These are phyloP conservation scores for Nothopassalora personata DNA, from an alignment of 2,329 filamentous ascomycete species.

Conservation along the genomic window DNA sequence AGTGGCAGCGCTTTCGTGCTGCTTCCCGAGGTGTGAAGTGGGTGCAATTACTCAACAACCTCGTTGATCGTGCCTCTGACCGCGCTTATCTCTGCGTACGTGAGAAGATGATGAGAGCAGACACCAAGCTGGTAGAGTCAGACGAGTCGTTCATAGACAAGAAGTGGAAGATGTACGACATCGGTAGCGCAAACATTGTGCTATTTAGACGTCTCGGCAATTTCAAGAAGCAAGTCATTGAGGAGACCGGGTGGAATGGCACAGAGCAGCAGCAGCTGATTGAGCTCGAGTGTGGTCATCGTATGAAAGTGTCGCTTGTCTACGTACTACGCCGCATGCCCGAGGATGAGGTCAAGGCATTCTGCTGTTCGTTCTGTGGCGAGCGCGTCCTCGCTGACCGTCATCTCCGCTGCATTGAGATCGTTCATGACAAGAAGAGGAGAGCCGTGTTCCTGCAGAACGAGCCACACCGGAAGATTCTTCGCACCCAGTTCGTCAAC, in stretches of 20 bases:
- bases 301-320: background rate
- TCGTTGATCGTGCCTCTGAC: background rate
- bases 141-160: background rate
- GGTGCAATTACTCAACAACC: background rate
- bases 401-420: background rate
- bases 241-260: background rate
- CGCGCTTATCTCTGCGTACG: background rate
- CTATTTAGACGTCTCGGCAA: background rate
- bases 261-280: background rate
- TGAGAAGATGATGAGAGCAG: background rate
- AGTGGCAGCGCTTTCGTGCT: background rate
- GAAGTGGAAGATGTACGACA: background rate
- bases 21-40: background rate
- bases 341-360: background rate
- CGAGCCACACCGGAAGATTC: background rate
- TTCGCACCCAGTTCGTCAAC: background rate
- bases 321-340: background rate
- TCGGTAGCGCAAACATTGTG: background rate
- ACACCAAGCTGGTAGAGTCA: background rate
- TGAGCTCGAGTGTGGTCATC: background rate
- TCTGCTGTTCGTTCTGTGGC: background rate
- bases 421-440: background rate
- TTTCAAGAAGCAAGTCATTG: background rate
- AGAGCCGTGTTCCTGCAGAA: background rate
- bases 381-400: background rate